These are phyloP conservation scores for Ilyonectria mors-panacis DNA, from an alignment of 2,329 filamentous ascomycete species.

Conservation along the genomic window DNA sequence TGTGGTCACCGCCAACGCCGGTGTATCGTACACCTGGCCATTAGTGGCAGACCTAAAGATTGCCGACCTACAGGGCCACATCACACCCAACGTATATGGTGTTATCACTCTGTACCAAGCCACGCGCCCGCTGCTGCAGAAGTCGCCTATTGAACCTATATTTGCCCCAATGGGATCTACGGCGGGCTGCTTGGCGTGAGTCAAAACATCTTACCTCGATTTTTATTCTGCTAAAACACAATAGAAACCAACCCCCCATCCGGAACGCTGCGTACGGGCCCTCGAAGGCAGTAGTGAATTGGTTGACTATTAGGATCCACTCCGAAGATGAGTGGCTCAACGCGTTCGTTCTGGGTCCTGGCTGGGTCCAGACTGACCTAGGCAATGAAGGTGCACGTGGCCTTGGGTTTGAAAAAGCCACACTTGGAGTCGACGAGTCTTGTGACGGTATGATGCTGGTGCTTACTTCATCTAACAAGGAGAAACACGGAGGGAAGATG, in stretches of 20 bases:
- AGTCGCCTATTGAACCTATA: conserved; percentile 48
- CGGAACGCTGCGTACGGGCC: conserved; percentile 59
- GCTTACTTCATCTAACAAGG: conserved; percentile 36
- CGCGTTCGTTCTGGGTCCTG: conserved; percentile 49
- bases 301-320: conserved; percentile 49
- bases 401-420: conserved; percentile 1
- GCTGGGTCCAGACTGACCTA: conserved; percentile 35
- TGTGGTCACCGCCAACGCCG: conserved; percentile 68
- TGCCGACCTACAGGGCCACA: conserved; percentile 54
- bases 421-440: conserved; percentile 22
- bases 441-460: conserved; percentile 37
- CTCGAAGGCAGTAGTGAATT: conserved; percentile 56
- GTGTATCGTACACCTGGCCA: conserved; percentile 53
- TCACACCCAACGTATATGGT: conserved; percentile 61
- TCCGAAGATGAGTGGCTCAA: conserved; percentile 52
- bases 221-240: background rate
- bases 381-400: background rate
- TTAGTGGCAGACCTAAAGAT: conserved; percentile 50
- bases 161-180: conserved; percentile 57
- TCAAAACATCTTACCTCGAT: background rate
- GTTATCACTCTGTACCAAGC: conserved; percentile 62
- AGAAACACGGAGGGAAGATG: conserved; percentile 43
- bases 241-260: conserved; percentile 39
- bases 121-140: conserved; percentile 54
- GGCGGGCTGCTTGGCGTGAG: conserved; percentile 30